Evolutionary conservation across 495 filamentous ascomycete species (phyloP), one percentile per base, ranked within the genome.

Genomic region (Chaetomidium leptoderma): DNA sequence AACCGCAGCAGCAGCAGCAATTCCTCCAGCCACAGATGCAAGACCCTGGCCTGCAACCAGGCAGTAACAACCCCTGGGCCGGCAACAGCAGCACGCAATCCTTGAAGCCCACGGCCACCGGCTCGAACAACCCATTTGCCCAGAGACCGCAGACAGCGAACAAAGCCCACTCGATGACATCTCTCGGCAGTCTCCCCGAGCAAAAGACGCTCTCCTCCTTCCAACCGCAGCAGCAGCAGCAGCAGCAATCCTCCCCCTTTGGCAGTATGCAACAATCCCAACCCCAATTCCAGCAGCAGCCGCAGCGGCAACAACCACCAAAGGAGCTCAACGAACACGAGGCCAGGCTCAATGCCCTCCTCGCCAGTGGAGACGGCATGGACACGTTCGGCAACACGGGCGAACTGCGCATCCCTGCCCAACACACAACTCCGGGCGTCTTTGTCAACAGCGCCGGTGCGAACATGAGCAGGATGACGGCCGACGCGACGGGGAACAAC

Each of bases 361-460:
- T 99, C 43, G 81, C 88, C 8, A 78, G 78, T 23, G 91, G 93
- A 55, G 95, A 97, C 43, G 93, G 93, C 23, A 86, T 91, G 75
- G 93, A 99, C 69, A 97, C 95, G 1, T 99, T 96, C 69, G 93
- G 93, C 51, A 99, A 99, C 66, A 88, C 87, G 37, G 93, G 93
- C 53, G 86, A 97, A 53, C 79, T 96, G 30, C 91, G 93, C 71
- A 95, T 99, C 62, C 95, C 93, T 2, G 84, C 93, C 33, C 93
- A 99, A 71, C 93, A 99, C 72, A 99, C 93, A 0, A 91, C 93
- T 1, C 95, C 95, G 3, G 93, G 93, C 29, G 95, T 89, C 2
- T 99, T 97, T 66, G 88, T 99, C 73, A 99, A 97, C 74, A 92
- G 87, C 60, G 89, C 93, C 4, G 92, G 92, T 52, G 81, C 86